phyloP scores from a whole-genome alignment of 495 filamentous ascomycete species.

The Neurospora sp. region DNA sequence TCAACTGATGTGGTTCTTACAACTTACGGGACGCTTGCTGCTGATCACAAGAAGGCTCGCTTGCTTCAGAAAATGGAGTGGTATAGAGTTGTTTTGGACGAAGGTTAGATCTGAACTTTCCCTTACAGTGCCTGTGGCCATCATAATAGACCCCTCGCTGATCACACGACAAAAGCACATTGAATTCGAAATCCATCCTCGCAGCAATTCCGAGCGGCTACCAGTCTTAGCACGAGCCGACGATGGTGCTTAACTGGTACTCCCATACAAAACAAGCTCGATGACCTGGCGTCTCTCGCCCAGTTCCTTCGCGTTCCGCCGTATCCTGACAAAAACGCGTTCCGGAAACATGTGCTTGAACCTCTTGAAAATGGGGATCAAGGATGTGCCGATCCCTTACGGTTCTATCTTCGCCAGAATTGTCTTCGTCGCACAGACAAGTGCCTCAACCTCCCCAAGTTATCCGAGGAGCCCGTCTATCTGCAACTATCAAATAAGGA shows the following conservation, averaged over 20 bases:
- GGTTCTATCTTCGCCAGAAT: not conserved
- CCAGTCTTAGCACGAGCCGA: not conserved
- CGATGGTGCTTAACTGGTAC: conserved; percentile 9
- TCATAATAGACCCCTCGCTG: no score
- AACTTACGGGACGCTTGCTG: not conserved
- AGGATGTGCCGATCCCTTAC: not conserved
- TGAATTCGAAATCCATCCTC: not conserved
- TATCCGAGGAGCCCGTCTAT: not conserved
- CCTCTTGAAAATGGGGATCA: not conserved
- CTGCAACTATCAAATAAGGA: not conserved
- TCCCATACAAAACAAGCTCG: conserved; percentile 4
- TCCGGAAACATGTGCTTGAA: not conserved
- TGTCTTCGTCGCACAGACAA: not conserved
- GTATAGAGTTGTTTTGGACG: not conserved
- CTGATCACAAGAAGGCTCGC: not conserved
- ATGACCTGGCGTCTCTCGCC: conserved; percentile 2
- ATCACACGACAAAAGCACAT: not conserved
- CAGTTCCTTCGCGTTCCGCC: not conserved
- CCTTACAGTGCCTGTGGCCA: no score
- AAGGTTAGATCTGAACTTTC: not conserved
- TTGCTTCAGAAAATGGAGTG: not conserved
- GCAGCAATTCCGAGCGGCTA: not conserved
- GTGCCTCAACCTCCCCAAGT: not conserved
- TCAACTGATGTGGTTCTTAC: not conserved
- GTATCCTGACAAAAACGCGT: conserved; percentile 1